Evolutionary conservation across 2,329 filamentous ascomycete genomes (phyloP), one percentile per base, ranked within the genome.

Genomic region (Fusarium falciforme): DNA sequence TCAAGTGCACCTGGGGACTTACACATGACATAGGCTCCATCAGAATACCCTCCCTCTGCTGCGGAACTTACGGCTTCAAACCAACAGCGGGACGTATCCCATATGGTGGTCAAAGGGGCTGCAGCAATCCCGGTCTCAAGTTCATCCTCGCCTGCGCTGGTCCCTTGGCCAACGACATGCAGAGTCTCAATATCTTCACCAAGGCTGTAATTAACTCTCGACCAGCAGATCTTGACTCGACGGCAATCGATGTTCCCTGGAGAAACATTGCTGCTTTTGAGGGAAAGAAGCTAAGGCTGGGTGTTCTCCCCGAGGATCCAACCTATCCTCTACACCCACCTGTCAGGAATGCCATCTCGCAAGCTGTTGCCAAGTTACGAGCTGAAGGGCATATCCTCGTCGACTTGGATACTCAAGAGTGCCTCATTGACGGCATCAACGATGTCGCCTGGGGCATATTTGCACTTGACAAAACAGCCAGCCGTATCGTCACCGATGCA

Each of bases 21-120:
- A 66, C 7, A 27, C 2, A 4, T 4, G 6, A 11, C 8, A 3
- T 2, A 73, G 71, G 80, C 9, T 80, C 79, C 29, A 74, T 80
- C 12, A 71, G 78, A 0, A 74, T 77, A 1, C 79, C 79, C 2
- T 63, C 76, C 6, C 59, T 74, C 1, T 78, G 78, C 35, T 78
- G 75, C n/a, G 71, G 71, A 3, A 66, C 54, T 4, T 68, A 72
- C 12, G 66, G 71, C 5, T 74, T 72, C 42, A 69, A 66, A 10
- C 71, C 71, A 8, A 68, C 63, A 7, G 60, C 57, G 1, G 52
- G 42, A 5, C 61, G 71, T 12, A 59, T 73, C 11, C 59, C 71
- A 4, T 73, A 69, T 16, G 62, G 58, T 16, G 58, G 61, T 8
- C 68, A 71, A 60, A 38, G 31, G n/a, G 29, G 36, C 20, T 60